Percentiles rank a stretch among this genome's conserved stretches.
phyloP scores from a whole-genome alignment of 1,139 yeast genomes.

The Schizosaccharomyces versatilis region DNA sequence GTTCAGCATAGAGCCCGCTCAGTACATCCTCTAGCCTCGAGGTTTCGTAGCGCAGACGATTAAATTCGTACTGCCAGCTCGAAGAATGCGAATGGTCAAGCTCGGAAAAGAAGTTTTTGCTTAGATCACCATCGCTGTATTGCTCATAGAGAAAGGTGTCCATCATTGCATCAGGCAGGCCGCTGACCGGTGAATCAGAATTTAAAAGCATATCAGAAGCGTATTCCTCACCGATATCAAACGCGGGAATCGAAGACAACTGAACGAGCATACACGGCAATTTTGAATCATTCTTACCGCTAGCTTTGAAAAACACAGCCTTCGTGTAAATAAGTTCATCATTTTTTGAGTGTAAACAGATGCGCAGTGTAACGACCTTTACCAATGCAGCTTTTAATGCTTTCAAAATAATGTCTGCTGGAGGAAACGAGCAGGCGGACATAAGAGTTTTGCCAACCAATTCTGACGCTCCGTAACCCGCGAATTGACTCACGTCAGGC shows the following conservation, averaged over 20 bases:
- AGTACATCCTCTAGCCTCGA: constrained; percentile 6
- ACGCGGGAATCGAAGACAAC: too few relatives aligned
- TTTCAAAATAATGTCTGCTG: background rate
- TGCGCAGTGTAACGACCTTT: background rate
- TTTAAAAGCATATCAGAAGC: background rate
- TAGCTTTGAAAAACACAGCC: background rate
- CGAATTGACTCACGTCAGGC: constrained; percentile 1
- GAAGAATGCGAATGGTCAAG: constrained; percentile 7
- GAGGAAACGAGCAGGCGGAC: background rate
- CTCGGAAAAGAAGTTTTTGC: constrained; percentile 6
- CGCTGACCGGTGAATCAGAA: background rate
- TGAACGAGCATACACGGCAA: too few relatives aligned
- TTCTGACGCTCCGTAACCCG: constrained; percentile 4
- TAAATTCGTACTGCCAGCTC: constrained; percentile 11
- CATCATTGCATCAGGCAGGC: background rate
- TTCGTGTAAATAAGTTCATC: background rate
- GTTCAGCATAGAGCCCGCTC: background rate
- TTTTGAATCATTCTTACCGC: background rate
- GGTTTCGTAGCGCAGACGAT: constrained; percentile 7
- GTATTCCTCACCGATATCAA: background rate
- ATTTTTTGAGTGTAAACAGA: background rate
- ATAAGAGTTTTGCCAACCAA: constrained; percentile 5
- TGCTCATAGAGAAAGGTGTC: background rate
- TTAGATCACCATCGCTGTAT: background rate
- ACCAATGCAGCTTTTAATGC: constrained; percentile 1